Percentiles rank a stretch among this genome's conserved stretches.
Conservation (phyloP, 108 stramenopile genomes). For the Cyclotella cryptica region DNA sequence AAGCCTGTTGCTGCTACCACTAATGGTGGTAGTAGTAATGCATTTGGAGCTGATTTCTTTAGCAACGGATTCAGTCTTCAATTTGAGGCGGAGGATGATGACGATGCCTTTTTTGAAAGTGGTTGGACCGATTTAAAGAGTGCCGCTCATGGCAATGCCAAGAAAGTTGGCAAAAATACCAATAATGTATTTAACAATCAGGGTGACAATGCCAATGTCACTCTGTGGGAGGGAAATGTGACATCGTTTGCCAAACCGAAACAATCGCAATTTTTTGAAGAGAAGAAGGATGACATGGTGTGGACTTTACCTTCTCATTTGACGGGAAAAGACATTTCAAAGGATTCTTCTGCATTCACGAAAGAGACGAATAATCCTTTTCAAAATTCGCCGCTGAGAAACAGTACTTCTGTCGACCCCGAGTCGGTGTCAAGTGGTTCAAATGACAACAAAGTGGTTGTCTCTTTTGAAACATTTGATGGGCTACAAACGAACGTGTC, state of each 20-base stretch:
- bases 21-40: too few relatives aligned
- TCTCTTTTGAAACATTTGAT: conserved; percentile 24
- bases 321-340: neutral
- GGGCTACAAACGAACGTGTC: neutral
- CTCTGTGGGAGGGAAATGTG: neutral
- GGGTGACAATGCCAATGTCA: neutral
- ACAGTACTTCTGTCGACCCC: neutral
- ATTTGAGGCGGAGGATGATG: neutral
- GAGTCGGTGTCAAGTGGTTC: neutral
- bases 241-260: too few relatives aligned
- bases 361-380: neutral
- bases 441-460: conserved; percentile 6
- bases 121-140: neutral
- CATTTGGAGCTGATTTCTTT: conserved; percentile 25
- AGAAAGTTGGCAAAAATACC: neutral
- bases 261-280: conserved; percentile 1
- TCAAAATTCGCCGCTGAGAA: neutral
- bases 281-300: conserved; percentile 13
- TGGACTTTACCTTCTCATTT: neutral
- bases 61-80: neutral
- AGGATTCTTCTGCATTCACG: neutral
- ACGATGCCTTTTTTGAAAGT: conserved; percentile 6
- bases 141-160: neutral
- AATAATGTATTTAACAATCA: neutral
- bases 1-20: neutral